Percentiles rank a stretch among this genome's conserved stretches.
Evolutionary conservation across 495 filamentous ascomycete species (phyloP).

Genomic region (Lophiotrema nucula): DNA sequence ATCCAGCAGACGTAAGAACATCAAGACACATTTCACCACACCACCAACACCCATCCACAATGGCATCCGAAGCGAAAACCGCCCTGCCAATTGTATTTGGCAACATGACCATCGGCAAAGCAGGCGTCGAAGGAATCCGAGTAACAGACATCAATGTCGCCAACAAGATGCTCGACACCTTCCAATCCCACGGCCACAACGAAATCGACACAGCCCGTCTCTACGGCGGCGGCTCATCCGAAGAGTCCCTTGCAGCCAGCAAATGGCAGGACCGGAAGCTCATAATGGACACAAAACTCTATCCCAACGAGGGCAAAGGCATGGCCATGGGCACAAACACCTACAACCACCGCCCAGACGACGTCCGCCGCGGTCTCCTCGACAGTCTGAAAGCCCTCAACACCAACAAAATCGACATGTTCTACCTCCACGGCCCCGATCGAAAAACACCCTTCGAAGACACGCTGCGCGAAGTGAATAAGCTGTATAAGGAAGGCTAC

Average conservation of each 20-base stretch:
- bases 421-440: conserved; percentile 85
- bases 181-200: conserved; percentile 37
- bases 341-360: conserved; percentile 55
- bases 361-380: conserved; percentile 60
- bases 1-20: no score
- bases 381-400: conserved; percentile 67
- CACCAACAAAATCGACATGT: conserved; percentile 76
- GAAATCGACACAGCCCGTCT: conserved; percentile 43
- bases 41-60: no score
- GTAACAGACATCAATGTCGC: conserved; percentile 30
- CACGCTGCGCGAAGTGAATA: conserved; percentile 71
- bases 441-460: conserved; percentile 63
- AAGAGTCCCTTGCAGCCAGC: conserved; percentile 49
- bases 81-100: conserved; percentile 4
- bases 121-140: conserved; percentile 1
- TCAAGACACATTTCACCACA: no score
- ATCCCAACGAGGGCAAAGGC: no score
- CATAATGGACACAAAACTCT: conserved; percentile 55
- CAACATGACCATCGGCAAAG: conserved; percentile 11
- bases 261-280: conserved; percentile 51
- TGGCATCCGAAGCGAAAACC: no score
- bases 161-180: conserved; percentile 33
- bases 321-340: no score
- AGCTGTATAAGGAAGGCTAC: conserved; percentile 81
- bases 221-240: conserved; percentile 55